phyloP scores from a whole-genome alignment of 176 grass and related monocot species.

The Aegilops umbellulata region DNA sequence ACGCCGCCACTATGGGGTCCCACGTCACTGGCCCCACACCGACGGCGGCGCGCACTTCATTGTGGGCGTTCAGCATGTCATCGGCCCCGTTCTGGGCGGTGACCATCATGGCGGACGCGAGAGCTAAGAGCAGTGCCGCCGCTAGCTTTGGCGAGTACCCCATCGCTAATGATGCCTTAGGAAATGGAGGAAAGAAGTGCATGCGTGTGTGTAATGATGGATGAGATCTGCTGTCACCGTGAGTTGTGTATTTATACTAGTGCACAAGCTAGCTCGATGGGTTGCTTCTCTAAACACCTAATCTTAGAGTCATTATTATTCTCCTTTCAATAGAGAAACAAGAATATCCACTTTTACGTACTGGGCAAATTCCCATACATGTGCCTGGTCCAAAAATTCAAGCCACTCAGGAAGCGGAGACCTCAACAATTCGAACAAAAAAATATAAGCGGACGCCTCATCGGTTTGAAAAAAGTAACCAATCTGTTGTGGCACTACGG shows the following conservation, averaged over 20 bases:
- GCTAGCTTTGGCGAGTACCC: neutral
- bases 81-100: slow-evolving; percentile 31
- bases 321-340: neutral
- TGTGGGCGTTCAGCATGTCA: slow-evolving; percentile 42
- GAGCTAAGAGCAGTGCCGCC: neutral
- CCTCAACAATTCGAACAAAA: neutral
- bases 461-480: too few relatives aligned
- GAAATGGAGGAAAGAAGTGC: neutral
- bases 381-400: too few relatives aligned
- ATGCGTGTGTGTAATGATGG: neutral
- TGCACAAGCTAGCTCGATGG: neutral
- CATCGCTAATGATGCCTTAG: neutral
- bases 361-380: neutral
- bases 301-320: neutral
- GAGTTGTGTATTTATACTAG: neutral
- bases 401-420: too few relatives aligned
- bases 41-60: slow-evolving; percentile 4
- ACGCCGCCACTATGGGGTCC: neutral
- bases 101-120: neutral
- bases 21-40: neutral
- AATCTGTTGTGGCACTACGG: too few relatives aligned
- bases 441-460: too few relatives aligned
- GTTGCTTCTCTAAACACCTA: neutral
- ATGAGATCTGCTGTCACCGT: neutral
- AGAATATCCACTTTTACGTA: neutral